Percentiles rank a stretch among this genome's conserved stretches.
Conservation (phyloP, 2,329 filamentous ascomycete species). For the Ophiostoma perfectum region DNA sequence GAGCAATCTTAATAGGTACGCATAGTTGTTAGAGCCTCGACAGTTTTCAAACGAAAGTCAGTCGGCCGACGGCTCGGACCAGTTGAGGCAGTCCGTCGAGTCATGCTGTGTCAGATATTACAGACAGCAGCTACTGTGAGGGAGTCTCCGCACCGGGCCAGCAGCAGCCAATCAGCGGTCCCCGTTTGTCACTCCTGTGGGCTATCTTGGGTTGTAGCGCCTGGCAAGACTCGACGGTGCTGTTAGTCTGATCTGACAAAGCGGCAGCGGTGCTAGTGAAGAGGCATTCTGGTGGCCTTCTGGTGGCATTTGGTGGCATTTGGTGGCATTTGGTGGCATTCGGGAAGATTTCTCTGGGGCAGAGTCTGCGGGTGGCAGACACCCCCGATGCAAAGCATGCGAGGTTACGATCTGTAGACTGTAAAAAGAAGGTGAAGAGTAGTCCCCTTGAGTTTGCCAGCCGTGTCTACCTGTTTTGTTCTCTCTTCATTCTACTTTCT, state of each 20-base stretch:
- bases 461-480: neutral
- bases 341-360: neutral
- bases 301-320: too few species aligned
- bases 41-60: neutral
- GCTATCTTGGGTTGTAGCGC: neutral
- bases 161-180: neutral
- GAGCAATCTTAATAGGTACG: too few species aligned
- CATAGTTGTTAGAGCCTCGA: too few species aligned
- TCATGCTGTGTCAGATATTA: conserved; percentile 11
- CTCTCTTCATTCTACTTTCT: neutral
- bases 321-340: too few species aligned
- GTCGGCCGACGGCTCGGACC: neutral
- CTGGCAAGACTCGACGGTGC: neutral
- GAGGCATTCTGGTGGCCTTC: neutral
- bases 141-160: neutral
- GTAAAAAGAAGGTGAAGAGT: neutral
- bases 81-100: conserved; percentile 2
- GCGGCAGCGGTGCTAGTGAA: neutral
- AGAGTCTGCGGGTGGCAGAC: neutral
- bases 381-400: conserved; percentile 1
- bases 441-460: neutral
- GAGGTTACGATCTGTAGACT: neutral
- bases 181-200: neutral
- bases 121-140: conserved; percentile 5
- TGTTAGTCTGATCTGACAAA: conserved; percentile 12